Evolutionary conservation across 805 yeast species (phyloP).

Genomic region (Wickerhamiella galacta): DNA sequence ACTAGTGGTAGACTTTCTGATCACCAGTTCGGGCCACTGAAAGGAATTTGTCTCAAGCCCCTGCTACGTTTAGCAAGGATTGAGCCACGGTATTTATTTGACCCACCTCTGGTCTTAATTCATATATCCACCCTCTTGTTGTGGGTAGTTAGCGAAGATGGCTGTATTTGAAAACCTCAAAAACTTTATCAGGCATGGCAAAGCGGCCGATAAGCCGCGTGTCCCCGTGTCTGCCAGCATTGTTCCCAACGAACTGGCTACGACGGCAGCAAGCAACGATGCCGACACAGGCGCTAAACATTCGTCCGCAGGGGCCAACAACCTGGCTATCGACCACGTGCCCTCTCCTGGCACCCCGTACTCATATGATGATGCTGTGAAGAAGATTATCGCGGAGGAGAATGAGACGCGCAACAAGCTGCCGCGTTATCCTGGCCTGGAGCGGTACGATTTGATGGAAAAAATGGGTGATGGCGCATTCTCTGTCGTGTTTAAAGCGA

Average conservation of each 20-base stretch:
- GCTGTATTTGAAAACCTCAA: slow-evolving; percentile 31
- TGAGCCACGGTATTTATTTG: no score
- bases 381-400: slow-evolving; percentile 27
- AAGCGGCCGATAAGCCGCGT: slow-evolving; percentile 11
- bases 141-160: slow-evolving; percentile 6
- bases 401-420: slow-evolving; percentile 17
- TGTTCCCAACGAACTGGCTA: slow-evolving; percentile 3
- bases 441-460: slow-evolving; percentile 22
- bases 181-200: slow-evolving; percentile 48
- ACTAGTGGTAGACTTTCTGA: no score
- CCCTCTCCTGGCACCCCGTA: slow-evolving; percentile 4
- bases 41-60: no score
- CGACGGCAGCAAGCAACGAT: slow-evolving; percentile 1
- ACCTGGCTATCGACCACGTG: slow-evolving; percentile 1
- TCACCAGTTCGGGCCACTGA: no score
- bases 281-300: neutral
- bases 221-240: slow-evolving; percentile 1
- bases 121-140: slow-evolving; percentile 2
- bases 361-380: slow-evolving; percentile 22
- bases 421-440: slow-evolving; percentile 26
- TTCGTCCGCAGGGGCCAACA: neutral
- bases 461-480: slow-evolving; percentile 64
- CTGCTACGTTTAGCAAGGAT: no score
- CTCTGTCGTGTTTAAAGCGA: slow-evolving; percentile 65
- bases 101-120: no score